Base-by-base conservation (phyloP, 352 stramenopile species). In the Globisporangium ultimum region DNA sequence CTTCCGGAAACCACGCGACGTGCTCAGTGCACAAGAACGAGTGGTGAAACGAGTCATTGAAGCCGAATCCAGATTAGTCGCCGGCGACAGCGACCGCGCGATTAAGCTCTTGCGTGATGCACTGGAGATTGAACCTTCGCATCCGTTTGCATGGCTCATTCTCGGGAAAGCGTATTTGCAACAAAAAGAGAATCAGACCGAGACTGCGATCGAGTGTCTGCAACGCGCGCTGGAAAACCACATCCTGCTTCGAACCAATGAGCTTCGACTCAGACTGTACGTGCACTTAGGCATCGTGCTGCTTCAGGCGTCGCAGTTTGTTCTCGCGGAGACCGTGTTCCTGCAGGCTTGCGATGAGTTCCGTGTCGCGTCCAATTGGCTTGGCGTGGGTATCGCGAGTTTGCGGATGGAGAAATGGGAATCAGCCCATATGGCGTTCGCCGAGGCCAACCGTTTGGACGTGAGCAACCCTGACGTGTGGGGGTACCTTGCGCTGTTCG, bases 371-470 rank as follows among this genome's bases (percentile, higher is more conserved):
- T 93, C 84, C 2, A 71, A 58, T n/a, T 95, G 85, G 85, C 74
- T 95, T 10, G 84, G 84, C 43, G 79, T 92, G 2, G 85, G 84
- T 28, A 88, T 93, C 53, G 74, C 84, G 4, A 72, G 64, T 40
- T 53, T 92, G 17, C 80, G 84, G n/a, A 61, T 85, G 24, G 84
- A 93, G 55, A 66, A 74, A 15, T 88, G 66, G 67, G 71, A 88
- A 17, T 60, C 65, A 0, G 76, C 87, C 9, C 69, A 85, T 41
- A 65, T 79, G 54, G 83, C 84, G 24, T 68, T 96, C 24, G 78
- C 78, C 0, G 83, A 93, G 63, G 84, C 84, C 13, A 96, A 92
- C 55, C 68, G 80, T 45, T 55, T 91, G 21, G 85, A 96, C 57
- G 28, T 49, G 22, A 84, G 62, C 0, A 88, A 89, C 47, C 58